phyloP scores from a whole-genome alignment of 371 early-diverging fungal genomes.

The Coemansia linderi region DNA sequence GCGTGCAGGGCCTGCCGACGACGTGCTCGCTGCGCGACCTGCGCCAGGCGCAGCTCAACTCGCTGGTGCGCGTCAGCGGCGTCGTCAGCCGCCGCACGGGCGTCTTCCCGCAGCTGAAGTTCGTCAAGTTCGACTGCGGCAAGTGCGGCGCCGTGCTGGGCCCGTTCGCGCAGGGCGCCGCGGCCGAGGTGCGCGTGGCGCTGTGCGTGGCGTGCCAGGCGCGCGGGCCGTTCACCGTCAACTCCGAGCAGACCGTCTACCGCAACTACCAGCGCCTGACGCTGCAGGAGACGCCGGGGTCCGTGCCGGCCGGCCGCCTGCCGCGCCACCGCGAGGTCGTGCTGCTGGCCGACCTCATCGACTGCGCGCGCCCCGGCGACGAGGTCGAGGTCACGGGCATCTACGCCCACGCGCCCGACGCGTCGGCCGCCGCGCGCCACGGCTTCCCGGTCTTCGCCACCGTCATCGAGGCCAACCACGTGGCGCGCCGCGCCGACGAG shows the following conservation, averaged over 20 bases:
- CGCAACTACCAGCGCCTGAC: slow-evolving; percentile 98
- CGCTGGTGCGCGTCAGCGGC: slow-evolving; percentile 91
- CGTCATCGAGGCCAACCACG: slow-evolving; percentile 93
- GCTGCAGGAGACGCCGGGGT: slow-evolving; percentile 97
- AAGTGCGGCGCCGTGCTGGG: slow-evolving; percentile 95
- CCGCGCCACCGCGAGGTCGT: slow-evolving; percentile 97
- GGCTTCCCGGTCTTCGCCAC: slow-evolving; percentile 99
- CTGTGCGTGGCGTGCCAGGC: slow-evolving; percentile 95
- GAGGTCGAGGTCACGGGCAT: slow-evolving; percentile 98
- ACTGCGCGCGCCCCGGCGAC: slow-evolving; percentile 97
- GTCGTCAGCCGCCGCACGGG: slow-evolving; percentile 96
- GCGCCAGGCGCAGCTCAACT: slow-evolving; percentile 91
- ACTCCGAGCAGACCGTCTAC: slow-evolving; percentile 94
- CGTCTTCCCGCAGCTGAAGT: slow-evolving; percentile 96
- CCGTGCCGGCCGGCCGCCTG: slow-evolving; percentile 96
- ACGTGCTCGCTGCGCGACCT: slow-evolving; percentile 88
- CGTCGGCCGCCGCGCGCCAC: slow-evolving; percentile 86
- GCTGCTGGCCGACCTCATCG: slow-evolving; percentile 96
- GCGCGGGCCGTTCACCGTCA: slow-evolving; percentile 90
- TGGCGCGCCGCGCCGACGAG: slow-evolving; percentile 85
- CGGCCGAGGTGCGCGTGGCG: slow-evolving; percentile 80
- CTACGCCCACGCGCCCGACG: slow-evolving; percentile 95
- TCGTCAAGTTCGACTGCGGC: slow-evolving; percentile 95
- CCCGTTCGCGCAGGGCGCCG: slow-evolving; percentile 93
- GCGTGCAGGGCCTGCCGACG: slow-evolving; percentile 91